Evolutionary conservation across 2,329 filamentous ascomycete genomes (phyloP), one percentile per base, ranked within the genome.

Genomic region (Lasiodiplodia gonubiensis): DNA sequence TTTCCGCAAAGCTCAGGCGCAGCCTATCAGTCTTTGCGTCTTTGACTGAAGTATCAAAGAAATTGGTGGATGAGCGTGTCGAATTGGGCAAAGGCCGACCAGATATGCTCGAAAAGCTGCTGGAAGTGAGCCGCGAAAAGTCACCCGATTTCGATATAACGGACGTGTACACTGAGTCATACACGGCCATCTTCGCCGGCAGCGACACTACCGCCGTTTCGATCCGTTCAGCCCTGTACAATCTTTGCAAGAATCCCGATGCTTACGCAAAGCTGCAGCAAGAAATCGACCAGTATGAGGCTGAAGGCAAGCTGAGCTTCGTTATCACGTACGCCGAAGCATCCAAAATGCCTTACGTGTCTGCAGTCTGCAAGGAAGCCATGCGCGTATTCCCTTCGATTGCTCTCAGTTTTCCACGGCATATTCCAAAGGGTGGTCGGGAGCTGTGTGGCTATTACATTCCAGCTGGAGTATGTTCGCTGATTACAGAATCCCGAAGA

Each of bases 131-230:
- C 55, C 55, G 55, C 23, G 55, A 39, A 25, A 39, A 27, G 21
- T 39, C 55, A 2, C 55, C 33, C 10, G 6, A 27, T 8, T 60
- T 60, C 33, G 55, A 60, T 60, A 60, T 60, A 2, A 60, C 55
- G n/a, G 55, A 60, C n/a, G 55, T 60, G 16, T 60, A 60, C 55
- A 60, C 55, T 3, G 33, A 60, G 35, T 60, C 55, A n/a, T 60
- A 60, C 27, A 60, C 55, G 33, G 55, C 55, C 4, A 60, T 60
- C 35, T 72, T 77, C 60, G 78, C 76, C 2, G 77, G 78, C 21
- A 71, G 74, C 11, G 78, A 80, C 35, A 80, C 77, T 2, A 80
- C 76, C 0, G 74, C 77, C 2, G 71, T 77, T 7, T 69, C 72
- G 4, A 68, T 80, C 4, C 71, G 74, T 10, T 69, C 73, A 8